Evolutionary conservation across 139 green algal species (phyloP).

Genomic region (Astrephomene gubernaculifera): DNA sequence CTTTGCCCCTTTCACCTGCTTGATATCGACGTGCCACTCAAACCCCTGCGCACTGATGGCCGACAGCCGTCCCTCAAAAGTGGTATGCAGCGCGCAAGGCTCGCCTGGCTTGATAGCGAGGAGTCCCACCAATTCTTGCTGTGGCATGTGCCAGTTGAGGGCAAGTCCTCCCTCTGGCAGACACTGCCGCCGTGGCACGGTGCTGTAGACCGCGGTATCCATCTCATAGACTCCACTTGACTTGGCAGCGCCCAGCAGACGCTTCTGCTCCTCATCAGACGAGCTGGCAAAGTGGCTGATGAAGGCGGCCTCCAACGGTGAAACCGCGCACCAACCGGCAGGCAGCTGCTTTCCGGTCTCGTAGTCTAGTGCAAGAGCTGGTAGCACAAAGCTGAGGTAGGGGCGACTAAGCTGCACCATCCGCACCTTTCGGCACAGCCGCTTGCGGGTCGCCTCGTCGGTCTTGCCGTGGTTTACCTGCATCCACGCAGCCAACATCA

Average conservation of each 20-base stretch:
- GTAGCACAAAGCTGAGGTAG: constrained; percentile 13
- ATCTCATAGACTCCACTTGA: too few relatives aligned
- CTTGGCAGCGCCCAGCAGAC: neutral
- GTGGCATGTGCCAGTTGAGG: neutral
- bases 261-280: neutral
- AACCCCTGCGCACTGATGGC: neutral
- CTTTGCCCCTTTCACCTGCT: neutral
- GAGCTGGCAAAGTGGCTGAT: neutral
- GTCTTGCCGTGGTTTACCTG: neutral
- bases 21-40: neutral
- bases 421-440: constrained; percentile 3
- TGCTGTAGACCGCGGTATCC: neutral
- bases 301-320: neutral
- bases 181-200: neutral
- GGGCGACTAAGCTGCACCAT: constrained; percentile 6
- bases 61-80: neutral
- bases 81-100: neutral
- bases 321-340: neutral
- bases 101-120: too few relatives aligned
- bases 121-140: neutral
- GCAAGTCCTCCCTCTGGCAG: neutral
- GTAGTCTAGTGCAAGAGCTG: neutral
- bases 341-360: neutral
- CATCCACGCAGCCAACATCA: too few relatives aligned
- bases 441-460: neutral